phyloP scores from a whole-genome alignment of 805 yeast species.

The Saturnispora quitensis region DNA sequence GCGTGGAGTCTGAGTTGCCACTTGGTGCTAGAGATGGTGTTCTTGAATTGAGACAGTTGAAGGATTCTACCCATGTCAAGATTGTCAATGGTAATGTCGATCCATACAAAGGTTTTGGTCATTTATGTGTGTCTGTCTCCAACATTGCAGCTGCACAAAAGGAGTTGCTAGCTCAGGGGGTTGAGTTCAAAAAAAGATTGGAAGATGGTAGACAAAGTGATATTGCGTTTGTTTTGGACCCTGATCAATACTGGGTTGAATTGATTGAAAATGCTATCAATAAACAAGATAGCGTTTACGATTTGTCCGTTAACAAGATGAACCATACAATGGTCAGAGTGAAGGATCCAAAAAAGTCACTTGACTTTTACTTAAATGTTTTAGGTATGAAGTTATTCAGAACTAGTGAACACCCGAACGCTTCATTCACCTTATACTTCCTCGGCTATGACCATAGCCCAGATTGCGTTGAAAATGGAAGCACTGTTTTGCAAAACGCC shows the following conservation, averaged over 20 bases:
- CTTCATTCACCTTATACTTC: conserved; percentile 80
- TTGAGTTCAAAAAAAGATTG: conserved; percentile 70
- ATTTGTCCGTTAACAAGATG: conserved; percentile 39
- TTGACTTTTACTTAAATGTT: conserved; percentile 68
- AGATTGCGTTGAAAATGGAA: conserved; percentile 35
- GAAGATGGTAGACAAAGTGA: conserved; percentile 86
- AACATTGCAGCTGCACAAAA: conserved; percentile 58
- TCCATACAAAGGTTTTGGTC: conserved; percentile 89
- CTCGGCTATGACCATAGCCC: conserved; percentile 56
- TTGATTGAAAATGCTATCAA: conserved; percentile 50
- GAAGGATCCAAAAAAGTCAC: conserved; percentile 68
- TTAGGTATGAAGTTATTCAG: conserved; percentile 73
- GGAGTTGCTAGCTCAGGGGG: conserved; percentile 51
- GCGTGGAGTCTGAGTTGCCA: conserved; percentile 37
- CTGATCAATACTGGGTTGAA: conserved; percentile 97
- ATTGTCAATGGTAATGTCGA: conserved; percentile 77
- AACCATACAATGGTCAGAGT: conserved; percentile 93
- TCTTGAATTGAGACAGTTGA: conserved; percentile 73
- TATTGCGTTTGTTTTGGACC: conserved; percentile 92
- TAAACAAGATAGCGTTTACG: conserved; percentile 34
- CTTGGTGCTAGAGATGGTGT: conserved; percentile 50
- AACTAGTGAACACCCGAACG: conserved; percentile 48
- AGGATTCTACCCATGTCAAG: conserved; percentile 40
- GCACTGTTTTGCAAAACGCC: conserved; percentile 28
- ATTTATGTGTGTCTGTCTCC: conserved; percentile 80